Evolutionary conservation across 768 basidiomycete species (phyloP), one percentile per base, ranked within the genome.

Genomic region (Hortiboletus flavorubellus): DNA sequence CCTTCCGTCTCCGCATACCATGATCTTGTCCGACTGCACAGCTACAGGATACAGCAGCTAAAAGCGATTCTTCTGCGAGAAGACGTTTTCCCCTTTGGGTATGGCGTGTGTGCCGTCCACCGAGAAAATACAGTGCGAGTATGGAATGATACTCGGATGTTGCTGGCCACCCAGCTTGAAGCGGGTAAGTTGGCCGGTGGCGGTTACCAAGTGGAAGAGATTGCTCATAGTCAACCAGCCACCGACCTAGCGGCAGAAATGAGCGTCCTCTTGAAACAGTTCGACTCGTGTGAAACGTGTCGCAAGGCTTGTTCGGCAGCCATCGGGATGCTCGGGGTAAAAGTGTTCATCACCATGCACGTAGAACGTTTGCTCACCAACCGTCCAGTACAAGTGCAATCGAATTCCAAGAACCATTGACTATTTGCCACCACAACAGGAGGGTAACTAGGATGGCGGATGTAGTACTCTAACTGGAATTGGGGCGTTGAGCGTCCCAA

Each of bases 31-130:
- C 77, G 75, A 30, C 70, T 90, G 53, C 87, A 89, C 58, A 75
- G 77, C 50, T 69, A 77, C 54, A 80, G 87, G 48, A 76, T 82
- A 34, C 76, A 78, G 64, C 72, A 74, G 26, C 66, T 89, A 46
- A 77, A 78, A 44, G 74, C 76, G 29, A 69, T 83, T 7, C 64
- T 88, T 16, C 64, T 82, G 38, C 75, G 72, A 21, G 85, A 88
- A 63, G 80, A 84, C 34, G 75, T 89, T 43, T 90, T 89, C 63
- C 87, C 87, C 18, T 83, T 86, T 68, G 85, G 86, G 21, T 89
- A 89, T 54, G 85, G 87, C 4, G 69, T 71, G 55, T 90, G 87
- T 66, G 41, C 71, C n/a, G 65, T 68, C 39, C 87, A 89, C 68
- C 69, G 68, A 46, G 73, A 74, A 29, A 64, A 72, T 39, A 78